Evolutionary conservation across 2,329 filamentous ascomycete species (phyloP), one percentile per base, ranked within the genome.

Genomic region (Penicillium rolfsii): DNA sequence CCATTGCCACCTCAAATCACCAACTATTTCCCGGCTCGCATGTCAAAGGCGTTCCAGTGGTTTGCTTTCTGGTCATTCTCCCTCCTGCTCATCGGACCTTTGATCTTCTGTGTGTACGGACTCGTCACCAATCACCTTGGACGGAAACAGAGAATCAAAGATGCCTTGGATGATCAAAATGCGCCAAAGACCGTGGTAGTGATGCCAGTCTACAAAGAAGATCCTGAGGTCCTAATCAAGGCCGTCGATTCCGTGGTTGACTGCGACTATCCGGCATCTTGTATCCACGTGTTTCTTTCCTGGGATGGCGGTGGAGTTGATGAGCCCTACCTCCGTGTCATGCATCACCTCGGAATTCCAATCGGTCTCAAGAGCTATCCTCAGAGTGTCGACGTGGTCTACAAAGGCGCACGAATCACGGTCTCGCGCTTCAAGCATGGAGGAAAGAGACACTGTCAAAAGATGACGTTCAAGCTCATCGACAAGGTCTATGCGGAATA

Each of bases 51-150:
- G 50, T 83, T 98, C 14, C 93, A 97, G 74, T 96, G 92, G 90
- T 97, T 98, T 72, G 93, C 93, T 4, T 98, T 98, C 76, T 97
- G 91, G 89, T 88, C 90, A 30, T 98, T 98, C 68, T 89, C 93
- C 0, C 86, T 87, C 64, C 86, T 98, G 9, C 80, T 99, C 60
- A 92, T 90, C 0, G 83, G 97, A 1, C 95, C 95, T 0, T 97
- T 93, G 92, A 84, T 97, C 3, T 91, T 97, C 72, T 97, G 93
- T 76, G 85, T 98, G 58, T 97, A 96, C 73, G 90, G 96, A 71
- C 85, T 97, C 5, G 90, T 96, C 59, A 96, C 91, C 8, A 90
- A 95, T 69, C 90, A 91, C 36, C 83, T 98, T 28, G 93, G 94
- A 24, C 87, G 92, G 65, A 88, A 84, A 45, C 92, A 91, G 74